These are phyloP conservation scores for Aspergillus calidoustus DNA, from an alignment of 2,329 filamentous ascomycete genomes.

Conservation along the genomic window DNA sequence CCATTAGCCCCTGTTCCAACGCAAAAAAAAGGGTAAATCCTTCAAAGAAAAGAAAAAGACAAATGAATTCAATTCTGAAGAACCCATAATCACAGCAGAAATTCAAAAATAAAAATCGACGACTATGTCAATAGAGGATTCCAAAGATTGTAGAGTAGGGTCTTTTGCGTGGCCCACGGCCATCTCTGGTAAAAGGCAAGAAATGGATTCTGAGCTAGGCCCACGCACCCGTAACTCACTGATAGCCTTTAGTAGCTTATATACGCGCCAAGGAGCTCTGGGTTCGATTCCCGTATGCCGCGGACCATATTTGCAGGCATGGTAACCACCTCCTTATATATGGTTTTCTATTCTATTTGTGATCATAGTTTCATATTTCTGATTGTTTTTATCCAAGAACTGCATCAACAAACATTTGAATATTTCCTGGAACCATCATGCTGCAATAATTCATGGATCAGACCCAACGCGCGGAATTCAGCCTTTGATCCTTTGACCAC, in stretches of 20 bases:
- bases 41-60: neutral
- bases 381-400: neutral
- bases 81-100: neutral
- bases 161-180: conserved; percentile 68
- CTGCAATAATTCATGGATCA: too few species aligned
- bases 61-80: neutral
- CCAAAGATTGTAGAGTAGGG: conserved; percentile 66
- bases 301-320: neutral
- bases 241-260: neutral
- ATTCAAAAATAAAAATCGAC: conserved; percentile 46
- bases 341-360: neutral
- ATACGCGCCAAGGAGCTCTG: neutral
- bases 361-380: neutral
- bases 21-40: neutral
- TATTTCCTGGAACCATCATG: neutral
- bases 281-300: conserved; percentile 6
- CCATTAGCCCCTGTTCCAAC: neutral
- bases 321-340: neutral
- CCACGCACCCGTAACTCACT: conserved; percentile 14
- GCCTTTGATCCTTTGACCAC: neutral
- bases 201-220: conserved; percentile 71
- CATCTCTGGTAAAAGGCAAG: conserved; percentile 83
- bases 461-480: neutral
- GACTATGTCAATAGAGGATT: conserved; percentile 50
- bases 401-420: neutral